Evolutionary conservation across 768 basidiomycete species (phyloP), one percentile per base, ranked within the genome.

Genomic region (Lentinula lateritia): DNA sequence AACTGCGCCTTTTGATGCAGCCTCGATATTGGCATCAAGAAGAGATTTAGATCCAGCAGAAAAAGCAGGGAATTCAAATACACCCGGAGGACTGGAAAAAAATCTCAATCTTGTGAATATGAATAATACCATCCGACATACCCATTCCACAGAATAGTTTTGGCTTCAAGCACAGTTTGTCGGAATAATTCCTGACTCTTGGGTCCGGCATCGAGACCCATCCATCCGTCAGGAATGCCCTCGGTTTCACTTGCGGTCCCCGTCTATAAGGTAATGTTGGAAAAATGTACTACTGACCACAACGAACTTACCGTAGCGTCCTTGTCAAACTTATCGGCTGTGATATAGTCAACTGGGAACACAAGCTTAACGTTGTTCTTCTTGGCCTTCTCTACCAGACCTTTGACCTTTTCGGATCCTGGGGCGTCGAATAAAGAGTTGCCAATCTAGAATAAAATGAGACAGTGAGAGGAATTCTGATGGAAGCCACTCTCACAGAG

Each of bases 141-240:
- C 92, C 92, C 92, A 66, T 95, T 95, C 96, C 96, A 99, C 58
- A 99, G 86, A 70, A 98, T 93, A 42, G 96, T 99, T 83, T 93
- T 97, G 56, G 93, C 80, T 69, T 90, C 86, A 58, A 90, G 72
- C 58, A 99, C 95, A 9, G 94, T 86, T 63, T 85, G 67, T 45
- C 81, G 82, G 80, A 89, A 99, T 59, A 92, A 77, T 69, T 92
- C 83, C 36, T 84, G 85, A 65, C 89, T 94, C 78, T 95, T 83
- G 15, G 84, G 86, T 61, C 96, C 96, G 52, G 83, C 90, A 75
- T 99, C 96, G 50, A 99, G 89, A 69, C 96, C 96, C 89, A 95
- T 86, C 92, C 93, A 94, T 41, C 86, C 90, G 38, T 90, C 89
- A 3, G 93, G 94, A 70, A 99, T 98, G 46, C 96, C 96, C 62